Evolutionary conservation across 148 eudicot genomes (phyloP).

Genomic region (Nyssa sinensis): DNA sequence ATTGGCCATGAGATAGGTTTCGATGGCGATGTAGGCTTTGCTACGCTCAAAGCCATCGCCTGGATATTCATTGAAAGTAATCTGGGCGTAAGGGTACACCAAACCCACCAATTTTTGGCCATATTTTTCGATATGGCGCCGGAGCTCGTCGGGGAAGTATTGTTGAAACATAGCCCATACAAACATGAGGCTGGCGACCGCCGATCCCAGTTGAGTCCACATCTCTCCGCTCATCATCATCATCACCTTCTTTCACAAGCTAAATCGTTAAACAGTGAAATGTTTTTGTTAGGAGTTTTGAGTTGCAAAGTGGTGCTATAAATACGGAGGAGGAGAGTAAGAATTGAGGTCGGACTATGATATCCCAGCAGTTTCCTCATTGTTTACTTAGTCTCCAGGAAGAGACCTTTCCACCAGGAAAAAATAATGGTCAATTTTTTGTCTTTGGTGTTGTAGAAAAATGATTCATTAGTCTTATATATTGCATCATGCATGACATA

Average conservation of each 20-base stretch:
- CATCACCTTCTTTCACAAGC: background rate
- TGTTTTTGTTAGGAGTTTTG: background rate
- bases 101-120: background rate
- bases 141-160: conserved; percentile 15
- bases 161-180: conserved; percentile 26
- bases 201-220: conserved; percentile 9
- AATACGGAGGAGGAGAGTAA: background rate
- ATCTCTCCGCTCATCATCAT: background rate
- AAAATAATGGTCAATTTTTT: no score
- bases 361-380: no score
- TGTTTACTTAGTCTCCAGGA: no score
- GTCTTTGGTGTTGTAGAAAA: no score
- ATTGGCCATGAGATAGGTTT: conserved; percentile 26
- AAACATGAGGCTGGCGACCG: conserved; percentile 19
- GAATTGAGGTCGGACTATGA: background rate
- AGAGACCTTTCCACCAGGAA: no score
- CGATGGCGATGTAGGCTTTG: conserved; percentile 18
- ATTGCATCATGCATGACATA: no score
- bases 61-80: conserved; percentile 23
- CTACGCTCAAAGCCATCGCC: conserved; percentile 20
- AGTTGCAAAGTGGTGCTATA: background rate
- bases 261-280: background rate
- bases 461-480: no score
- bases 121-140: conserved; percentile 7
- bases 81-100: conserved; percentile 23